Conservation (phyloP, 78 protist species). For the Dictyostelium citrinum region DNA sequence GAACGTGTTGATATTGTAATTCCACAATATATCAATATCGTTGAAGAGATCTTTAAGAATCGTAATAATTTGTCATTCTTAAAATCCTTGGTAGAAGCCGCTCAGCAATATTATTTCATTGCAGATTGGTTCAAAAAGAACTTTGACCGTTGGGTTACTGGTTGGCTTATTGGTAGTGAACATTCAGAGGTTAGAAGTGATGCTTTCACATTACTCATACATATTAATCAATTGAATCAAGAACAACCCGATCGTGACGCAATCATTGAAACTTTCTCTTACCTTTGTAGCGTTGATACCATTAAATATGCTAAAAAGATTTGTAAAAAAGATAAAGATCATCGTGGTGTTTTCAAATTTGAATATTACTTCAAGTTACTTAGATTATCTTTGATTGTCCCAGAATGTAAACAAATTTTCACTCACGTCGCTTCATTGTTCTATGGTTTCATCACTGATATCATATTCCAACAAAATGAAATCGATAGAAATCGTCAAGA, state of each 20-base stretch:
- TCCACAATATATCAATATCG: conserved; percentile 6
- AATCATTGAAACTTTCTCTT: neutral
- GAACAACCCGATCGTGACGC: neutral
- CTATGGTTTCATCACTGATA: neutral
- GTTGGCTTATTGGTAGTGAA: conserved; percentile 8
- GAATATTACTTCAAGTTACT: conserved; percentile 35
- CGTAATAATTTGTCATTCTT: neutral
- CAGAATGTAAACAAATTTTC: neutral
- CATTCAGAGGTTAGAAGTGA: conserved; percentile 17
- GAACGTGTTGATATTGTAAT: conserved; percentile 15
- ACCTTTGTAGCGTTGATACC: neutral
- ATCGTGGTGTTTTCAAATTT: neutral
- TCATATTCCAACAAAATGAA: conserved; percentile 10
- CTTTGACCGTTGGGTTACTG: conserved; percentile 17
- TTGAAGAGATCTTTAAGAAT: neutral
- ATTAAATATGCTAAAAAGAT: neutral
- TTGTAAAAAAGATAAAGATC: conserved; percentile 32
- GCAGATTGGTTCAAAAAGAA: conserved; percentile 23
- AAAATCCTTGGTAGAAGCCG: conserved; percentile 9
- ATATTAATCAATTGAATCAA: neutral
- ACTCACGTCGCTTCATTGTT: neutral
- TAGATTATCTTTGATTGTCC: neutral
- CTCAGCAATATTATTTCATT: neutral
- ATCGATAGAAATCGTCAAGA: conserved; percentile 66
- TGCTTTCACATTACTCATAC: conserved; percentile 7